These are phyloP conservation scores for Pseudogymnoascus sp. DNA, from an alignment of 2,329 filamentous ascomycete species.

Conservation along the genomic window DNA sequence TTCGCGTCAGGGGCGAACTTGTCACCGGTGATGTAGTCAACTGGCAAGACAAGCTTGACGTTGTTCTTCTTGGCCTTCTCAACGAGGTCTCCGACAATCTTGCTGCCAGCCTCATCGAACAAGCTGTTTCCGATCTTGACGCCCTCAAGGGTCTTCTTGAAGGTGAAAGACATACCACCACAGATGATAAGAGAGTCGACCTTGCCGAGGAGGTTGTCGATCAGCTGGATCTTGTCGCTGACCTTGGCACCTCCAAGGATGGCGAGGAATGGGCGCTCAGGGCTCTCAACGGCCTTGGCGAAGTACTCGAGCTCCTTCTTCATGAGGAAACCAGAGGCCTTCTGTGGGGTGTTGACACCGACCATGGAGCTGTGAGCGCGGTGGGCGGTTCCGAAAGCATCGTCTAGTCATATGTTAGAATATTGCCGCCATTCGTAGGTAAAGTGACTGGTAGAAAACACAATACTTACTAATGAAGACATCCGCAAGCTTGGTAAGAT, in stretches of 20 bases:
- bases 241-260: slow-evolving; percentile 98
- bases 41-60: slow-evolving; percentile 89
- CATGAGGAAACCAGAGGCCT: slow-evolving; percentile 96
- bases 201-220: slow-evolving; percentile 97
- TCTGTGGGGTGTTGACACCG: slow-evolving; percentile 88
- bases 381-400: slow-evolving; percentile 97
- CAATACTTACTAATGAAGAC: slow-evolving; percentile 79
- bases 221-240: slow-evolving; percentile 98
- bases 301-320: slow-evolving; percentile 99
- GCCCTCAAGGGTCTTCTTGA: slow-evolving; percentile 96
- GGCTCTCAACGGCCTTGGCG: slow-evolving; percentile 87
- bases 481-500: slow-evolving; percentile 87
- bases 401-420: slow-evolving; percentile 51
- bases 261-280: slow-evolving; percentile 92
- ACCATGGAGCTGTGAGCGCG: slow-evolving; percentile 99
- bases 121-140: slow-evolving; percentile 85
- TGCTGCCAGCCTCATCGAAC: slow-evolving; percentile 88
- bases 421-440: slow-evolving; percentile 14
- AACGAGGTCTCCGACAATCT: slow-evolving; percentile 80
- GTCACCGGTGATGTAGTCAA: slow-evolving; percentile 93
- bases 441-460: not conserved
- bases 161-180: slow-evolving; percentile 98
- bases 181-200: slow-evolving; percentile 95
- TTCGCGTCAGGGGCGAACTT: slow-evolving; percentile 85
- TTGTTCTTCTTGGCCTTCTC: slow-evolving; percentile 96